A percentile compares a stretch with the other conserved stretches of the same genome.
Evolutionary conservation across 768 basidiomycete species (phyloP).

Genomic region (Trametes meyenii): DNA sequence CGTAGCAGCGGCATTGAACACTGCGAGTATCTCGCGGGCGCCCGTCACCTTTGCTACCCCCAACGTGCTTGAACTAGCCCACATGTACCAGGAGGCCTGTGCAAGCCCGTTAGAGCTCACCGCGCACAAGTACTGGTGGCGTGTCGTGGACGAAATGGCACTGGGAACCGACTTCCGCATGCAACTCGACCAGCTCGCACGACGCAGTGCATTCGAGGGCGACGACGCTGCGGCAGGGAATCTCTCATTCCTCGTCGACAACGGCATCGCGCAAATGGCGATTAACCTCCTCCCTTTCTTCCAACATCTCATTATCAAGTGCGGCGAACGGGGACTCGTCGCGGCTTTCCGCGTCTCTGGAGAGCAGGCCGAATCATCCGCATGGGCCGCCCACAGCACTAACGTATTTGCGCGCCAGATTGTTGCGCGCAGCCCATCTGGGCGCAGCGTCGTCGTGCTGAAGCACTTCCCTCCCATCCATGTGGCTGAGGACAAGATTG

Average conservation of each 20-base stretch:
- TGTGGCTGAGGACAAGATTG: conserved; percentile 36
- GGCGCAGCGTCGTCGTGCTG: conserved; percentile 57
- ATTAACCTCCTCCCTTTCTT: conserved; percentile 84
- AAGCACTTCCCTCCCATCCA: conserved; percentile 71
- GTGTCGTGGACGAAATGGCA: conserved; percentile 58
- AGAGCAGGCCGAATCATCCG: conserved; percentile 42
- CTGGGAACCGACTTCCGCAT: conserved; percentile 69
- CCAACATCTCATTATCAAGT: conserved; percentile 83
- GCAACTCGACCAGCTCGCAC: conserved; percentile 64
- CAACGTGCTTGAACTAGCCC: conserved; percentile 77
- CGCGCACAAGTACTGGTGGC: conserved; percentile 66
- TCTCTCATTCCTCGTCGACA: conserved; percentile 63
- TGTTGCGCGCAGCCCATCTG: conserved; percentile 49
- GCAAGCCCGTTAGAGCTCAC: conserved; percentile 52
- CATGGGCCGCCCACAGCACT: conserved; percentile 55
- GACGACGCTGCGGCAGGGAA: conserved; percentile 40
- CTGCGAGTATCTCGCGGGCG: conserved; percentile 33
- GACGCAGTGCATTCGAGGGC: conserved; percentile 45
- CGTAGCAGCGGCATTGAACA: conserved; percentile 43
- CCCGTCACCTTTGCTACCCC: conserved; percentile 80
- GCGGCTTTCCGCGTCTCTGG: conserved; percentile 58
- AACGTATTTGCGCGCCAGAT: conserved; percentile 51
- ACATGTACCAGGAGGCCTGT: conserved; percentile 55
- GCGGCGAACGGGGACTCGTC: conserved; percentile 70
- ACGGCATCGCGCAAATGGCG: conserved; percentile 80